These are phyloP conservation scores for Sarocladiaceae sp. DNA, from an alignment of 2,329 filamentous ascomycete genomes.

Conservation along the genomic window DNA sequence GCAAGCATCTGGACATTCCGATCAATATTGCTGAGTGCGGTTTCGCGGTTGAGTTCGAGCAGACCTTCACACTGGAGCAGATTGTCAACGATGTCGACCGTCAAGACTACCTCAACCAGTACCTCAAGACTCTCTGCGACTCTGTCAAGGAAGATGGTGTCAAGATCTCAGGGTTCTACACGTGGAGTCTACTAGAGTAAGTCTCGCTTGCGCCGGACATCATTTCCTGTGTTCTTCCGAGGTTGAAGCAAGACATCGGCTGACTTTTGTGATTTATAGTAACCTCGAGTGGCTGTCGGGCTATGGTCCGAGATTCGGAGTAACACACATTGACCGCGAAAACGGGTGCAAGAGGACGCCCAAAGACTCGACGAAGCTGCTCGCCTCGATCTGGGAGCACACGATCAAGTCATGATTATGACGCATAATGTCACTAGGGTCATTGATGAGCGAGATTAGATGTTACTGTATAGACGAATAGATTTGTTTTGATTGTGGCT, in stretches of 20 bases:
- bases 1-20: not conserved
- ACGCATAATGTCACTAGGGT: too few species aligned
- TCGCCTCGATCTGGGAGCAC: not conserved
- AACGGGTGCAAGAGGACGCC: not conserved
- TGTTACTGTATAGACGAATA: too few species aligned
- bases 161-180: not conserved
- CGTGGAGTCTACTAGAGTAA: not conserved
- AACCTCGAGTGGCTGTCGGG: not conserved
- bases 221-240: not conserved
- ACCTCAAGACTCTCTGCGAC: not conserved
- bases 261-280: not conserved
- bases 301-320: not conserved
- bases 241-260: not conserved
- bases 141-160: not conserved
- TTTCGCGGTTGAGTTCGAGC: not conserved
- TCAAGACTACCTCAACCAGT: not conserved
- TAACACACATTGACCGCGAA: not conserved
- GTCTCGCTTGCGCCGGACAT: too few species aligned
- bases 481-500: too few species aligned
- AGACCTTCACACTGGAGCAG: not conserved
- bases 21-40: not conserved
- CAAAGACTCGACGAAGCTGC: not conserved
- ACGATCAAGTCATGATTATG: not conserved
- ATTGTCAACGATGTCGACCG: not conserved
- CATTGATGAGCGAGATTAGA: too few species aligned